A percentile compares a stretch with the other conserved stretches of the same genome.
These are phyloP conservation scores for Anacardium occidentale DNA, from an alignment of 345 rosid species.

Conservation along the genomic window DNA sequence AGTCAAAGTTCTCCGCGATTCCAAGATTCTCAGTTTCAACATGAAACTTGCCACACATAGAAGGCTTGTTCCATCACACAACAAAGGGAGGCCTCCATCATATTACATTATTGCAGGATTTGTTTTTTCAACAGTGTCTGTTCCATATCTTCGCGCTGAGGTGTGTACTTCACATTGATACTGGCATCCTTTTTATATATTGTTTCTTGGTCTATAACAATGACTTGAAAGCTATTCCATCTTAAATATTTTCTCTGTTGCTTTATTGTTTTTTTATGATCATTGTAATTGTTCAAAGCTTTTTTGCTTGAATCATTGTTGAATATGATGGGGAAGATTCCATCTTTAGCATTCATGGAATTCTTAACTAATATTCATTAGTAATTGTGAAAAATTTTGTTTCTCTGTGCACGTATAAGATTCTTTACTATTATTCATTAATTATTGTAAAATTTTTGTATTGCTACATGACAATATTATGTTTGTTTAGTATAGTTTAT, in stretches of 20 bases:
- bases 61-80: constrained; percentile 63
- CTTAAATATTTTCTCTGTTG: constrained; percentile 4
- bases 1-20: constrained; percentile 58
- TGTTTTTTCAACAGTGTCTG: constrained; percentile 58
- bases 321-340: background rate
- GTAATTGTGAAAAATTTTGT: background rate
- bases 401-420: background rate
- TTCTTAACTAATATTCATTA: background rate
- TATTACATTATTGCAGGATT: constrained; percentile 72
- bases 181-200: constrained; percentile 6
- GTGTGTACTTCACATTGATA: constrained; percentile 20
- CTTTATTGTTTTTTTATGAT: background rate
- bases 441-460: background rate
- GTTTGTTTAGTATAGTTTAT: too few relatives aligned
- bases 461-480: background rate
- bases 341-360: background rate
- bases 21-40: constrained; percentile 49
- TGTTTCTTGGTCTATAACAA: background rate
- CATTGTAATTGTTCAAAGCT: background rate
- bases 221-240: background rate
- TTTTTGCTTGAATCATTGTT: background rate
- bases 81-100: constrained; percentile 57
- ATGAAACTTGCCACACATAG: constrained; percentile 58
- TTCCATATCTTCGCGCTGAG: constrained; percentile 65
- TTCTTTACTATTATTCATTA: background rate